Percentiles rank a stretch among this genome's conserved stretches.
Evolutionary conservation across 352 stramenopile genomes (phyloP).

Genomic region (Blastocystis sp.): DNA sequence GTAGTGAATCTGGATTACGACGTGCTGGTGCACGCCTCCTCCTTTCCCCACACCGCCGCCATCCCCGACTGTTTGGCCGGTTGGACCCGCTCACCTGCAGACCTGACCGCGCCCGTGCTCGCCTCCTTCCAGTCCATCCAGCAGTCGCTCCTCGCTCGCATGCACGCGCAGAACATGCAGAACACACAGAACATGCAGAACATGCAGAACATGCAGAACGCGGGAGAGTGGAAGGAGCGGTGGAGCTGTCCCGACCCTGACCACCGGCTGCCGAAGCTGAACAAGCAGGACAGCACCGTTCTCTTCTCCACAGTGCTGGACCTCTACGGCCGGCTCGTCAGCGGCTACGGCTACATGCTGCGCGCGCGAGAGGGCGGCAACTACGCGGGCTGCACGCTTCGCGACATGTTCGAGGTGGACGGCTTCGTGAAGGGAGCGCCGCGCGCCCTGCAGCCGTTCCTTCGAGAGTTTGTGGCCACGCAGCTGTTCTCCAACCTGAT

Average conservation of each 20-base stretch:
- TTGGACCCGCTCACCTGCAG: neutral
- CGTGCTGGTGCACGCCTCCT: neutral
- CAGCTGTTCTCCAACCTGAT: conserved; percentile 53
- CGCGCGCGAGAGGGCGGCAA: neutral
- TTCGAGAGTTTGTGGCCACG: neutral
- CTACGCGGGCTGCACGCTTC: conserved; percentile 30
- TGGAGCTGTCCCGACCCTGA: conserved; percentile 33
- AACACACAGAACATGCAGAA: no score
- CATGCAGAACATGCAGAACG: no score
- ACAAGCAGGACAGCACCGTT: neutral
- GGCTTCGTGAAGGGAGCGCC: neutral
- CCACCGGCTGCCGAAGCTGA: conserved; percentile 5
- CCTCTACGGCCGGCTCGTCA: neutral
- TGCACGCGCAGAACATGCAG: neutral
- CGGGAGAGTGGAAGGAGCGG: conserved; percentile 6
- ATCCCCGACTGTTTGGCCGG: conserved; percentile 29
- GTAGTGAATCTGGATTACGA: conserved; percentile 28
- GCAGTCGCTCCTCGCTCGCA: neutral
- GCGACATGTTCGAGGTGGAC: conserved; percentile 25
- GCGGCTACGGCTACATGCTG: conserved; percentile 9
- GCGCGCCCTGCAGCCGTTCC: neutral
- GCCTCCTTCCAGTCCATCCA: neutral
- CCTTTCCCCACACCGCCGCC: neutral
- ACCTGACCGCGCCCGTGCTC: neutral
- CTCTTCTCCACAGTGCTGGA: conserved; percentile 35